phyloP scores from a whole-genome alignment of 768 basidiomycete species.

The Auriscalpium orientale region DNA sequence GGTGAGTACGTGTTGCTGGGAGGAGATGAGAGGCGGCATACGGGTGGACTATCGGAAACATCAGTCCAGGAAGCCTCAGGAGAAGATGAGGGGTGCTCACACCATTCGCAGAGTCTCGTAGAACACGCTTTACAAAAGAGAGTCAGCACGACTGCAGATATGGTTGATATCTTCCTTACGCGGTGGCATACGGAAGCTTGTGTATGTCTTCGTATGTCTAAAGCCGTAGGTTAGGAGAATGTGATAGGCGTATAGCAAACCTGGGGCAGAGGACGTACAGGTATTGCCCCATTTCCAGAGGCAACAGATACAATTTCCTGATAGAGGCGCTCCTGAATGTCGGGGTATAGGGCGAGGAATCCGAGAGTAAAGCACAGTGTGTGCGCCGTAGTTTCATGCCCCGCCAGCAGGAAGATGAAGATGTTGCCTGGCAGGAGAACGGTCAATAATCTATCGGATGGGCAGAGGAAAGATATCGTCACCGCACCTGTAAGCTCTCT shows the following conservation, averaged over 20 bases:
- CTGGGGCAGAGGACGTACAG: too few species aligned
- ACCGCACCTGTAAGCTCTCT: conserved; percentile 15
- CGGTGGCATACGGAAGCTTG: conserved; percentile 10
- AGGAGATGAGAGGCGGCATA: background rate
- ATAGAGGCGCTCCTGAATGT: conserved; percentile 34
- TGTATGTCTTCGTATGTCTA: conserved; percentile 19
- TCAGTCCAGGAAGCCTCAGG: background rate
- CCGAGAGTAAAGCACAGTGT: conserved; percentile 32
- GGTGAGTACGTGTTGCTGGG: background rate
- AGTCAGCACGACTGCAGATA: background rate
- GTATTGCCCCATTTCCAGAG: conserved; percentile 17
- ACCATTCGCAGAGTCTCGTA: conserved; percentile 43
- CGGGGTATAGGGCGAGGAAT: conserved; percentile 33
- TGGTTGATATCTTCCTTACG: conserved; percentile 3
- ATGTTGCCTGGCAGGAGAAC: conserved; percentile 13
- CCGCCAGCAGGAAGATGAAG: conserved; percentile 28
- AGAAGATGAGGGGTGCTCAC: background rate
- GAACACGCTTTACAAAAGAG: conserved; percentile 29
- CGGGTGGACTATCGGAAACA: background rate
- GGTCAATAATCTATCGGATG: background rate
- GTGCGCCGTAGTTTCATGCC: conserved; percentile 31
- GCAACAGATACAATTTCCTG: conserved; percentile 26
- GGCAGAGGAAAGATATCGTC: background rate
- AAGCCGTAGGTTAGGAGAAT: background rate
- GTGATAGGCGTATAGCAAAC: too few species aligned